These are phyloP conservation scores for Dendrobium catenatum DNA, from an alignment of 106 monocot genomes.

Conservation along the genomic window DNA sequence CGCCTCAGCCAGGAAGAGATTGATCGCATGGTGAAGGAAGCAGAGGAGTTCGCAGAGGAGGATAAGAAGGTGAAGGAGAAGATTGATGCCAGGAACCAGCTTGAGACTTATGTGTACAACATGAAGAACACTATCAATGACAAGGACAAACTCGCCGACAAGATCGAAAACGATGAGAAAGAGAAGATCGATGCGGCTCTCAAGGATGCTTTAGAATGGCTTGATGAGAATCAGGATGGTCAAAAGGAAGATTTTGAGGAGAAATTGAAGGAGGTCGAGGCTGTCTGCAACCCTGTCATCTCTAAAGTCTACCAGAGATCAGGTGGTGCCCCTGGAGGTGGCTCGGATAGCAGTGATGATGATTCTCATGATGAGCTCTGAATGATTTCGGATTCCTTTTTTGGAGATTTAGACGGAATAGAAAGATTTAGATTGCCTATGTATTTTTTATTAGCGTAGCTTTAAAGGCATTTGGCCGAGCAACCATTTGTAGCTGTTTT, in stretches of 20 bases:
- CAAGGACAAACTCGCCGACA: constrained; percentile 31
- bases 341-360: neutral
- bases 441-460: too few species aligned
- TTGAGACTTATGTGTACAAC: constrained; percentile 32
- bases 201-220: constrained; percentile 24
- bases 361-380: constrained; percentile 21
- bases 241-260: constrained; percentile 25
- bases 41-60: constrained; percentile 20
- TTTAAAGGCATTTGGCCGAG: too few species aligned
- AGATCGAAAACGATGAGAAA: constrained; percentile 23
- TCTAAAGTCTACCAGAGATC: constrained; percentile 22
- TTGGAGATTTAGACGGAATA: too few species aligned
- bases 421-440: too few species aligned
- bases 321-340: constrained; percentile 11
- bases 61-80: constrained; percentile 29
- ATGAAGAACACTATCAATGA: constrained; percentile 25
- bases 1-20: constrained; percentile 18
- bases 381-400: neutral
- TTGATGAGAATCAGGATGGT: constrained; percentile 18
- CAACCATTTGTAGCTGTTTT: too few species aligned
- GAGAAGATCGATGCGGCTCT: constrained; percentile 20
- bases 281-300: constrained; percentile 20
- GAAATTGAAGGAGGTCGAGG: constrained; percentile 28
- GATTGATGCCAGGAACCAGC: constrained; percentile 27
- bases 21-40: constrained; percentile 20